A percentile compares a stretch with the other conserved stretches of the same genome.
These are phyloP conservation scores for Ophiostoma ips DNA, from an alignment of 2,329 filamentous ascomycete species.

Conservation along the genomic window DNA sequence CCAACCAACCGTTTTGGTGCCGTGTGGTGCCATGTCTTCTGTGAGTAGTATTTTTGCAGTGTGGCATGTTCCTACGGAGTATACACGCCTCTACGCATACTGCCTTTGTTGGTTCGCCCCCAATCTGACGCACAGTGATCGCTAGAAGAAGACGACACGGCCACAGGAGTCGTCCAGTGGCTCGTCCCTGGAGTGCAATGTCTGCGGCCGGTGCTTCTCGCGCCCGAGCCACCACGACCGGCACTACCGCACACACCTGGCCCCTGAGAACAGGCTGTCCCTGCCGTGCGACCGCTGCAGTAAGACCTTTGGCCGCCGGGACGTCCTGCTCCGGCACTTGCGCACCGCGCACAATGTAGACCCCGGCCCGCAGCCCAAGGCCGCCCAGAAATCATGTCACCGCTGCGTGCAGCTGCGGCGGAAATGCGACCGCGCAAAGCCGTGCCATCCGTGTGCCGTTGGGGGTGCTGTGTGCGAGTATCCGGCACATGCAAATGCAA, in stretches of 20 bases:
- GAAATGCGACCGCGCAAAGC: conserved; percentile 16
- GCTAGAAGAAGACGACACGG: neutral
- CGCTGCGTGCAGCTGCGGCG: conserved; percentile 19
- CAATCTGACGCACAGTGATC: too few species aligned
- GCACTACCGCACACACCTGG: conserved; percentile 18
- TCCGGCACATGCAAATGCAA: neutral
- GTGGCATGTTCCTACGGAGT: too few species aligned
- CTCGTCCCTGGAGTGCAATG: conserved; percentile 10
- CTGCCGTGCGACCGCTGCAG: conserved; percentile 16
- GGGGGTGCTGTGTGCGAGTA: conserved; percentile 11
- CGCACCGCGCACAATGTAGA: conserved; percentile 15
- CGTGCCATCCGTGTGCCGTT: conserved; percentile 15
- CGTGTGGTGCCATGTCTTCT: too few species aligned
- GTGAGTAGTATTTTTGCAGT: too few species aligned
- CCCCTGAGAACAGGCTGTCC: conserved; percentile 12
- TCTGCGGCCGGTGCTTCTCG: conserved; percentile 16
- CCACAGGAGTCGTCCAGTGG: neutral
- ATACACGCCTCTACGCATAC: too few species aligned
- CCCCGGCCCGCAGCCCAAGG: conserved; percentile 9
- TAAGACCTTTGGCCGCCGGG: conserved; percentile 15
- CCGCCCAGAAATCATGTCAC: conserved; percentile 17
- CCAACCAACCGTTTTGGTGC: too few species aligned
- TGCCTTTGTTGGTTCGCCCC: neutral
- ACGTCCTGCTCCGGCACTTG: conserved; percentile 19
- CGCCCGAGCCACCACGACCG: conserved; percentile 18